Evolutionary conservation across 805 yeast genomes (phyloP), one percentile per base, ranked within the genome.

Genomic region (Candida nonsorbophila): DNA sequence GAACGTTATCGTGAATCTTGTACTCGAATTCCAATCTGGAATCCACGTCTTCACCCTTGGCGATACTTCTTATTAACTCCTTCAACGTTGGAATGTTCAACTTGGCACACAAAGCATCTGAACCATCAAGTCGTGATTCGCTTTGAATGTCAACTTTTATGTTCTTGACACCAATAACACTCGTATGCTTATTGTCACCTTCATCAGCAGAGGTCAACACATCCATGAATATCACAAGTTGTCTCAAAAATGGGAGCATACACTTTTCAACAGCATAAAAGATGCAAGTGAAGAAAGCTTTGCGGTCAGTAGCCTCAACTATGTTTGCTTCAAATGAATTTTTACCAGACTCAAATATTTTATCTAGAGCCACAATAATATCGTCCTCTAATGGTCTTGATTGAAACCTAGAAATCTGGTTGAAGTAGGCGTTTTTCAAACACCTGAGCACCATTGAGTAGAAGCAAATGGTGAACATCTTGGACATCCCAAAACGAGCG

Each of bases 171-270:
- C 33, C 40, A 1, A 29, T 32, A 7, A 25, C 24, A 16, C 54
- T 42, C 6, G 29, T 28, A 28, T 38, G 45, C 4, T 24, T 36
- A 26, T 51, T 53, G 9, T 60, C 63, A 4, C 58, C 60, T 14
- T 36, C 28, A 9, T 34, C 33, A 5, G 27, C 20, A n/a, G 57
- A 49, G 1, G 66, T 54, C n/a, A 63, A 38, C 6, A 58, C 32
- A 34, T 58, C 62, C 21, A 44, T 41, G 30, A 63, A 50, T 1
- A 64, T 50, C 5, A 52, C 37, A 16, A 61, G 33, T 24, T 60
- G 61, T 28, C 65, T 51, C 28, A 65, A 50, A 27, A 42, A 53
- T n/a, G 67, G 67, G 6, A 56, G 31, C 11, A 48, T 16, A 15
- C 47, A 32, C 23, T 45, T 44, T 32, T 55, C 55, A 10, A 49